These are phyloP conservation scores for Lentithecium fluviatile DNA, from an alignment of 495 filamentous ascomycete species.

Conservation along the genomic window DNA sequence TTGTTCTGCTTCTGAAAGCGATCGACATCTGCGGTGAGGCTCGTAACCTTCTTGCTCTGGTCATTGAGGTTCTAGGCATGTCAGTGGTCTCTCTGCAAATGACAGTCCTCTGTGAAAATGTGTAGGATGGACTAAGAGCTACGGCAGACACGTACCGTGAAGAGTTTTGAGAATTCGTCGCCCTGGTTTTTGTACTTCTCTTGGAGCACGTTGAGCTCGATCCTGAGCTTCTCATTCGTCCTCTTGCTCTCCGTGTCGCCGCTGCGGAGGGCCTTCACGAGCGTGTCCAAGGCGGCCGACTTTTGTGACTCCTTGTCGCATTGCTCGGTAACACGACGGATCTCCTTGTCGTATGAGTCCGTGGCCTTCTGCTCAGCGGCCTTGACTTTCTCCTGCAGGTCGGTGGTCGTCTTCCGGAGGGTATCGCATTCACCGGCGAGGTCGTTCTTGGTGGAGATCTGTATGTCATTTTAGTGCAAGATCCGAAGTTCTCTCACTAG, in stretches of 20 bases:
- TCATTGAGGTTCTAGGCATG: background rate
- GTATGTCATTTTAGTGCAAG: background rate
- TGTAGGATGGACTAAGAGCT: too few species aligned
- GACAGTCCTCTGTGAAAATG: background rate
- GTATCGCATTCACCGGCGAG: background rate
- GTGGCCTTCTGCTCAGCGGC: background rate
- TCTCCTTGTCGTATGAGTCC: slow-evolving; percentile 4
- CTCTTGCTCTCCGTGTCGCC: background rate
- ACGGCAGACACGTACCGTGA: background rate
- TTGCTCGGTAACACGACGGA: slow-evolving; percentile 1
- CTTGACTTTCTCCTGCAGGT: slow-evolving; percentile 5
- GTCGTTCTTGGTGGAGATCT: background rate
- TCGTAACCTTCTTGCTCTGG: background rate
- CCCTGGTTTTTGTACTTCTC: slow-evolving; percentile 10
- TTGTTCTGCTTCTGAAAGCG: background rate
- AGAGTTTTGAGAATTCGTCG: background rate
- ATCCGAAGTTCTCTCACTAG: too few species aligned
- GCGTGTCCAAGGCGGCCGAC: background rate
- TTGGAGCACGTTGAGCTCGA: background rate
- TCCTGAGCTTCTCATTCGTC: slow-evolving; percentile 2
- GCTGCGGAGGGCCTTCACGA: slow-evolving; percentile 6
- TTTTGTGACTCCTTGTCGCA: background rate
- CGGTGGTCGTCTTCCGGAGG: background rate
- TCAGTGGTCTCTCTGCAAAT: background rate
- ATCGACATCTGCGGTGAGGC: background rate